These are phyloP conservation scores for Atkinsonella hypoxylon DNA, from an alignment of 2,329 filamentous ascomycete species.

Conservation along the genomic window DNA sequence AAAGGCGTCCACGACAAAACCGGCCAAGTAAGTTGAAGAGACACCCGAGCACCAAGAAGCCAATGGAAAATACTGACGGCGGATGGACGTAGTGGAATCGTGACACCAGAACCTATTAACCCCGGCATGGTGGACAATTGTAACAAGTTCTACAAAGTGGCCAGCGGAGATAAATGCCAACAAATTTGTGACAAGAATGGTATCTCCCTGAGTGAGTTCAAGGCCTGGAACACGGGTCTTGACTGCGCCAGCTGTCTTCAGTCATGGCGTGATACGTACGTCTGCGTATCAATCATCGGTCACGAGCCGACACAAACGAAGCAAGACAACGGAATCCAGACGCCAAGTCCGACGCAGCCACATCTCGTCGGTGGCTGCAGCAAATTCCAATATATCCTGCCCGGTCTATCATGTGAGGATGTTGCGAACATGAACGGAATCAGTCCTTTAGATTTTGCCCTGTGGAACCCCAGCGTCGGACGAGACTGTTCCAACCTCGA, in stretches of 20 bases:
- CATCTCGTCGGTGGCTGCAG: slow-evolving; percentile 7
- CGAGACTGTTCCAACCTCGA: slow-evolving; percentile 5
- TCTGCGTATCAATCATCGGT: background rate
- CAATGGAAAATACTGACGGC: too few relatives aligned
- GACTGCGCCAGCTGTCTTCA: too few relatives aligned
- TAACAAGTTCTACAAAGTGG: slow-evolving; percentile 16
- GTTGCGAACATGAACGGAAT: background rate
- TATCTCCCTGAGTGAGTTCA: slow-evolving; percentile 15
- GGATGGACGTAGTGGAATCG: too few relatives aligned
- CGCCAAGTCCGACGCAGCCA: slow-evolving; percentile 7
- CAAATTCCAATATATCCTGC: slow-evolving; percentile 6
- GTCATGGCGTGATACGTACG: background rate
- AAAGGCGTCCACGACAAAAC: too few relatives aligned
- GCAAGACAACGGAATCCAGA: slow-evolving; percentile 4
- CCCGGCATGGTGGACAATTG: slow-evolving; percentile 18
- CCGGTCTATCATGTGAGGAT: background rate
- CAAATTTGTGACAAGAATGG: slow-evolving; percentile 12
- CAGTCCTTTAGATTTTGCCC: background rate
- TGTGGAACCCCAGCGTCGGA: slow-evolving; percentile 8
- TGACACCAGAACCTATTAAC: slow-evolving; percentile 12
- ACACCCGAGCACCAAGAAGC: too few relatives aligned
- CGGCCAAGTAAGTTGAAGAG: too few relatives aligned
- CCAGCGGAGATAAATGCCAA: slow-evolving; percentile 13
- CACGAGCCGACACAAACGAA: background rate
- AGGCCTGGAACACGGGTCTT: slow-evolving; percentile 11